Base-by-base conservation (phyloP, 768 basidiomycete species). In the Suillus brevipes region DNA sequence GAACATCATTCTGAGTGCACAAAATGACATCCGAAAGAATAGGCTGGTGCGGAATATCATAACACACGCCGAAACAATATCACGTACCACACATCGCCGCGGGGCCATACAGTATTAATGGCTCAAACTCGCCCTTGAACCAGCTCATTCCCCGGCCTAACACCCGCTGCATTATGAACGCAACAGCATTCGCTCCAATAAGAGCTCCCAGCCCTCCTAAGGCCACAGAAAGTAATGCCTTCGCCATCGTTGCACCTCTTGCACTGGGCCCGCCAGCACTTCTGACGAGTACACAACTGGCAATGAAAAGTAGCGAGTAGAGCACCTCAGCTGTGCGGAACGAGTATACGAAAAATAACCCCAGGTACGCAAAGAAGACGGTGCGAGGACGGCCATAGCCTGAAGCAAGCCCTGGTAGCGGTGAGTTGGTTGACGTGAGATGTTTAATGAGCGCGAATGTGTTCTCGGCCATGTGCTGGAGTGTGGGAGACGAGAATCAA, bases 381-480 rank as follows among this genome's bases (percentile, higher is more conserved):
- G 89, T 91, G 8, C 83, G 78, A 0, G 90, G 90, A 34, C 78
- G 77, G 2, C 72, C 69, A 60, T 81, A 84, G 20, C 83, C 83
- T 36, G 78, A 69, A 10, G 85, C 86, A 14, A 94, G 80, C 1
- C 79, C 79, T 0, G 90, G 87, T n/a, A 95, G 78, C 10, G 91
- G 89, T 0, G 89, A 95, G 9, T 77, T 81, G 1, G 84, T 73
- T 0, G 89, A 88, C 0, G 94, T 88, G 23, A 97, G 84, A 74
- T 92, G 84, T 42, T 82, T 82, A 25, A 97, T 78, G 20, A 97
- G 85, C 0, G 91, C 91, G 16, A 96, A 86, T 3, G 88, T 83
- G 68, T 97, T 97, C 65, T 94, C 91, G 25, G 85, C 95, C 88
- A 98, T 95, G 78, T 97, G 90, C 83, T 95, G 78, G 12, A 43